Conservation (phyloP, 306 rosid genomes). For the Quercus dentata region DNA sequence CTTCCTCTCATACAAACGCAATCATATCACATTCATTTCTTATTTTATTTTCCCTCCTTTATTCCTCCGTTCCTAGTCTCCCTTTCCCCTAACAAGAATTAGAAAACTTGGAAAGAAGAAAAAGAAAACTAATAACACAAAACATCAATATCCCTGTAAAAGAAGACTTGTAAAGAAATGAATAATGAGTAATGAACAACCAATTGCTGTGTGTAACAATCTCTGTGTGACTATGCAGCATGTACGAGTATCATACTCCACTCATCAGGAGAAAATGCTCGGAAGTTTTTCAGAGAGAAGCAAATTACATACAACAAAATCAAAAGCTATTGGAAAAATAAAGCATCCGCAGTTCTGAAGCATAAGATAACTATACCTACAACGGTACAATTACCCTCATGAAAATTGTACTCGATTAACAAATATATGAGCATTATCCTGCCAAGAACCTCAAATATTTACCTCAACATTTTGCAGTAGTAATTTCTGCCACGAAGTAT, state of each 20-base stretch:
- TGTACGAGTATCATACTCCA: background rate
- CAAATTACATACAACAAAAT: slow-evolving; percentile 21
- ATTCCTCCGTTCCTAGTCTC: too few species aligned
- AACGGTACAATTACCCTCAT: slow-evolving; percentile 28
- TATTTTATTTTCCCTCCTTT: too few species aligned
- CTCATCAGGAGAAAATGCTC: background rate
- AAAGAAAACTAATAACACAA: background rate
- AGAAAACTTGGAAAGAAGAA: background rate
- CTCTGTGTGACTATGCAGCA: background rate
- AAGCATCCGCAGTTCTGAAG: slow-evolving; percentile 11
- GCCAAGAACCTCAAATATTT: slow-evolving; percentile 51
- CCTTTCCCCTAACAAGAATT: background rate
- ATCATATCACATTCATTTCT: too few species aligned
- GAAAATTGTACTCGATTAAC: slow-evolving; percentile 29
- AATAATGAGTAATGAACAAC: background rate
- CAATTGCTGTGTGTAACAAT: background rate
- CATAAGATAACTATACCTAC: slow-evolving; percentile 34
- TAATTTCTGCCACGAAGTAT: slow-evolving; percentile 29
- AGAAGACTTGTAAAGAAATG: background rate
- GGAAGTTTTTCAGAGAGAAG: slow-evolving; percentile 12
- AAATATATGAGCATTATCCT: slow-evolving; percentile 21
- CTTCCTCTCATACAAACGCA: too few species aligned
- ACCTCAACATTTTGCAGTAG: slow-evolving; percentile 57
- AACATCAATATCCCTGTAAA: background rate
- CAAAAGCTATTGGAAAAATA: background rate